Conservation (phyloP, 768 basidiomycete species). For the Asterophora lycoperdoides region DNA sequence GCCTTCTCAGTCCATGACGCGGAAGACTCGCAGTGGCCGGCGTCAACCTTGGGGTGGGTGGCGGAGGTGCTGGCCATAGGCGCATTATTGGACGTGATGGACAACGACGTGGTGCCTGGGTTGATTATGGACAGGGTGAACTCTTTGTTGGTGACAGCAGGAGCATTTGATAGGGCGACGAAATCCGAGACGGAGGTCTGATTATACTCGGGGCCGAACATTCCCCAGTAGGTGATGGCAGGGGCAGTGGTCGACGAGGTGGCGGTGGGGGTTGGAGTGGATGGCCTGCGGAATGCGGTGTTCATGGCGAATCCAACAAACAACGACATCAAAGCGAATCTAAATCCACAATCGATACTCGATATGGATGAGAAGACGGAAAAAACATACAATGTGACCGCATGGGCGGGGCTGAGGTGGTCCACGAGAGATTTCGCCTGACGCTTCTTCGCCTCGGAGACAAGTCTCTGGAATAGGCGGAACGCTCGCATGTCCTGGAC, state of each 20-base stretch:
- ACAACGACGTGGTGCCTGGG: slow-evolving; percentile 43
- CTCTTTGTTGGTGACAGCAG: slow-evolving; percentile 40
- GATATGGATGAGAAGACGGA: slow-evolving; percentile 8
- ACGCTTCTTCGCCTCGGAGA: slow-evolving; percentile 34
- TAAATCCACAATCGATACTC: slow-evolving; percentile 23
- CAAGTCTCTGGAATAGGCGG: slow-evolving; percentile 43
- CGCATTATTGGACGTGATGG: slow-evolving; percentile 21
- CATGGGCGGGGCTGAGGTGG: slow-evolving; percentile 48
- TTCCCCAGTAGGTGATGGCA: slow-evolving; percentile 34
- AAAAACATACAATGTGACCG: slow-evolving; percentile 60
- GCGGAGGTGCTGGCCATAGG: slow-evolving; percentile 14
- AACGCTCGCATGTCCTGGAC: slow-evolving; percentile 40
- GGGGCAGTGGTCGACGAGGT: slow-evolving; percentile 29
- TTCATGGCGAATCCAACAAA: slow-evolving; percentile 61
- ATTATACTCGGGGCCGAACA: slow-evolving; percentile 37
- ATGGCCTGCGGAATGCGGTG: slow-evolving; percentile 36
- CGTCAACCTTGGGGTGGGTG: slow-evolving; percentile 1
- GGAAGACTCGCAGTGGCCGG: slow-evolving; percentile 12
- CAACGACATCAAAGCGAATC: slow-evolving; percentile 65
- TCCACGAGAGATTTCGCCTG: slow-evolving; percentile 33
- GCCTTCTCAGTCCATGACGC: slow-evolving; percentile 24
- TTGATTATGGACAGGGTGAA: slow-evolving; percentile 48
- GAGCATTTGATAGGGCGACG: slow-evolving; percentile 26
- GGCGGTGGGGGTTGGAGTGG: slow-evolving; percentile 27
- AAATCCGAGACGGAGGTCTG: slow-evolving; percentile 30